A percentile compares a stretch with the other conserved stretches of the same genome.
These are phyloP conservation scores for Crithidia mellificae DNA, from an alignment of 208 protist genomes.

Conservation along the genomic window DNA sequence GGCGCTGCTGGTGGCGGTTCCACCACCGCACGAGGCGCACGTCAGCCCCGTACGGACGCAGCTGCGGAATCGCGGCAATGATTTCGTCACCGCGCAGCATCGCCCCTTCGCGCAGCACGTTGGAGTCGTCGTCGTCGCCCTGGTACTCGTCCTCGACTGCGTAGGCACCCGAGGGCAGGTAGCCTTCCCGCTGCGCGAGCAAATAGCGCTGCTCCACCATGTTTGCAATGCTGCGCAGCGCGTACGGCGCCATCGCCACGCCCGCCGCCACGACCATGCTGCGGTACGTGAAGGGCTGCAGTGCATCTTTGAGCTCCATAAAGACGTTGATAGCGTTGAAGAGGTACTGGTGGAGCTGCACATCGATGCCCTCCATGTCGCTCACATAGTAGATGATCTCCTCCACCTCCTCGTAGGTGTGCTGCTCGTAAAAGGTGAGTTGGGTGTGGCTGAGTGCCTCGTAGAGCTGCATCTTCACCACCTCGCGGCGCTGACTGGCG, in stretches of 20 bases:
- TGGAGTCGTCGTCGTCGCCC: constrained; percentile 27
- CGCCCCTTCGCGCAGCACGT: constrained; percentile 44
- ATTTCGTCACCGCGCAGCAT: constrained; percentile 78
- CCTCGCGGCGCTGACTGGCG: constrained; percentile 47
- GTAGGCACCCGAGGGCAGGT: constrained; percentile 31
- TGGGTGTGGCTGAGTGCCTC: constrained; percentile 58
- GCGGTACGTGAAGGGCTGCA: constrained; percentile 31
- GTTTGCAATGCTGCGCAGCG: constrained; percentile 21
- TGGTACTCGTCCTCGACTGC: constrained; percentile 30
- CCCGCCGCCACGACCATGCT: constrained; percentile 22
- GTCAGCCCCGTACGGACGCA: constrained; percentile 71
- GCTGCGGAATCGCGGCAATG: constrained; percentile 56
- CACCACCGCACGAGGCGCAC: constrained; percentile 61
- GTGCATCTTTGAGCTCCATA: constrained; percentile 22
- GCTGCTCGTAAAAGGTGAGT: constrained; percentile 62
- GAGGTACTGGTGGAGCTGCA: constrained; percentile 63
- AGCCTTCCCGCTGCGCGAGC: constrained; percentile 28
- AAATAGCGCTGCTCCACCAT: constrained; percentile 28
- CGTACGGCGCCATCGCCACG: constrained; percentile 25
- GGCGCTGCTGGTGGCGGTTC: constrained; percentile 47
- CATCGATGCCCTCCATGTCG: constrained; percentile 80
- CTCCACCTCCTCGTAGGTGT: constrained; percentile 63
- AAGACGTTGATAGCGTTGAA: constrained; percentile 37
- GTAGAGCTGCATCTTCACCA: constrained; percentile 56
- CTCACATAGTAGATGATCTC: constrained; percentile 70